Conservation (phyloP, 2,329 filamentous ascomycete genomes). For the Venturia aucupariae region DNA sequence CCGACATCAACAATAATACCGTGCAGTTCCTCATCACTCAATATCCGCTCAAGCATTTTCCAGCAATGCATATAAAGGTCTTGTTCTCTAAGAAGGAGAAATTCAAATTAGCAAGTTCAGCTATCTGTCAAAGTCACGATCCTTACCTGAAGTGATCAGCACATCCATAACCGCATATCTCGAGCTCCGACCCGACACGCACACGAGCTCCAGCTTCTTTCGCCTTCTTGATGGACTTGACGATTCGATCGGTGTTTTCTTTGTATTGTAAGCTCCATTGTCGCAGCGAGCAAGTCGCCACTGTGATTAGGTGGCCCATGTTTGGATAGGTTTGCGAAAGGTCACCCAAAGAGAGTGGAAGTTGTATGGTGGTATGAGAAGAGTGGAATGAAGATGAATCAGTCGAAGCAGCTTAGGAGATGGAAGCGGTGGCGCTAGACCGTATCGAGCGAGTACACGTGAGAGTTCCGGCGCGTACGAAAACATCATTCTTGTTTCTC, state of each 20-base stretch:
- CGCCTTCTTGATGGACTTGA: slow-evolving; percentile 51
- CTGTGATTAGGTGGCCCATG: slow-evolving; percentile 15
- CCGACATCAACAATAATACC: slow-evolving; percentile 59
- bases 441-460: neutral
- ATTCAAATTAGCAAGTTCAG: neutral
- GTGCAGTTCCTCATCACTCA: slow-evolving; percentile 49
- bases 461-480: neutral
- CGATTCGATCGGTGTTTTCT: slow-evolving; percentile 55
- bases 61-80: slow-evolving; percentile 49
- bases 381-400: neutral
- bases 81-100: slow-evolving; percentile 24
- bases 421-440: neutral
- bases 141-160: slow-evolving; percentile 49
- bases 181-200: slow-evolving; percentile 43
- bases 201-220: slow-evolving; percentile 54
- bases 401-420: neutral
- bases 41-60: slow-evolving; percentile 54
- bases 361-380: neutral
- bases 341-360: neutral
- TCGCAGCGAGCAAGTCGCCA: slow-evolving; percentile 24
- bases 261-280: slow-evolving; percentile 40
- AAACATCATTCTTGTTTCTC: too few species aligned
- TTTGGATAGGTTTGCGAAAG: neutral
- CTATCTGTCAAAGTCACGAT: neutral
- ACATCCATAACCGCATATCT: slow-evolving; percentile 50